A percentile compares a stretch with the other conserved stretches of the same genome.
These are phyloP conservation scores for Fusarium tricinctum DNA, from an alignment of 2,329 filamentous ascomycete species.

Conservation along the genomic window DNA sequence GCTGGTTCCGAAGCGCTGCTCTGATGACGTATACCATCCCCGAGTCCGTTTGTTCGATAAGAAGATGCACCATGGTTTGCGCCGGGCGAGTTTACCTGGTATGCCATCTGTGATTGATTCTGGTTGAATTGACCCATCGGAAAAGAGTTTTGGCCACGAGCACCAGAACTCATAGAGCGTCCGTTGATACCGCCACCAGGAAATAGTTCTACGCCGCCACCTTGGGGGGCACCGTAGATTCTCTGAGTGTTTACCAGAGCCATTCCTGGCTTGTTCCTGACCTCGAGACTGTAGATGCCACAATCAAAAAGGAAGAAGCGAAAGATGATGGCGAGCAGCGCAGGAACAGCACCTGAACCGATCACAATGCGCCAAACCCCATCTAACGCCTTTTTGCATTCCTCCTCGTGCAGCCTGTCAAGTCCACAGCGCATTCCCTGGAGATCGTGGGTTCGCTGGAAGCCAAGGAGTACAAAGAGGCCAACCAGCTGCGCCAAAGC, in stretches of 20 bases:
- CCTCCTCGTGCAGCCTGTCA: conserved; percentile 59
- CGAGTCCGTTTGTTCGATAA: conserved; percentile 42
- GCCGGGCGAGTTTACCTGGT: conserved; percentile 48
- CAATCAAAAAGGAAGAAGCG: conserved; percentile 77
- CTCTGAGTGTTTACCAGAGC: conserved; percentile 72
- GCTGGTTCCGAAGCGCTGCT: conserved; percentile 54
- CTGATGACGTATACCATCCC: conserved; percentile 32
- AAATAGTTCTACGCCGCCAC: conserved; percentile 35
- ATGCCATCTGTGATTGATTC: conserved; percentile 30
- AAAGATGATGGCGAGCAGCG: conserved; percentile 74
- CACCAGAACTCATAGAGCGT: conserved; percentile 37
- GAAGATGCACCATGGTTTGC: conserved; percentile 36
- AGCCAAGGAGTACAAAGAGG: conserved; percentile 65
- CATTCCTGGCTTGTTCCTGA: conserved; percentile 71
- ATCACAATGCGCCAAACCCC: conserved; percentile 77
- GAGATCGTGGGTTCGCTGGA: conserved; percentile 58
- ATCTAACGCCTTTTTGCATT: conserved; percentile 66
- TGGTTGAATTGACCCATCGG: conserved; percentile 42
- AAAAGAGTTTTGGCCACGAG: conserved; percentile 32
- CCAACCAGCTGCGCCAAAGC: conserved; percentile 74
- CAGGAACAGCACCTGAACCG: conserved; percentile 74
- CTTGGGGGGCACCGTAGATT: conserved; percentile 64
- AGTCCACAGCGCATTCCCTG: conserved; percentile 64
- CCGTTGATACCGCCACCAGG: conserved; percentile 25
- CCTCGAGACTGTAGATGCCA: conserved; percentile 74